Base-by-base conservation (phyloP, 2,329 filamentous ascomycete genomes). In the Apiospora malaysiana region DNA sequence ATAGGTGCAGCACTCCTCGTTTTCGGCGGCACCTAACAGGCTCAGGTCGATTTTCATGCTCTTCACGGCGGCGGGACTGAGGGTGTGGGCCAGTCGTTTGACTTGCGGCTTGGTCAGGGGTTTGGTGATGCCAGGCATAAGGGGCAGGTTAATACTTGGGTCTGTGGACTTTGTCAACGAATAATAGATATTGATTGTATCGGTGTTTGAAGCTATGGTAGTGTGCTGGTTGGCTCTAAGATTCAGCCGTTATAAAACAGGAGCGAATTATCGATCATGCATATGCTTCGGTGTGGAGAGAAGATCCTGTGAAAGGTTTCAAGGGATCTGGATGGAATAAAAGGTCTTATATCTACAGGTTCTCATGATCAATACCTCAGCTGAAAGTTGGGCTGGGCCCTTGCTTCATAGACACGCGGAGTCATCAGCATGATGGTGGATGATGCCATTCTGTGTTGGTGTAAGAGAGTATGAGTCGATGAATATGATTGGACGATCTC, bases 371-470 rank as follows among this genome's bases (percentile, higher is more conserved):
- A 10, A 18, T 18, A 59, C 27, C 51, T 27, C 51, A 37, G 27
- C 8, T 59, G 18, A 9, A 18, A 37, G 27, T 10, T 21, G 27
- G 16, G 16, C 27, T 59, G 51, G 27, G 37, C 27, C 51, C 51
- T 37, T 59, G 32, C n/a, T 32, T n/a, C 27, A 37, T 10, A 10
- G 7, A 37, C 27, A 21, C 18, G 51, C 37, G 32, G 51, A 59
- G 51, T 59, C 51, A 59, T 27, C 51, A 32, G 51, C 51, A 27
- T 59, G 51, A 59, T 59, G 51, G 37, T 59, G 25, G 51, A 59
- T 59, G 51, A 59, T 59, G 25, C 27, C 32, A 37, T 16, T 32
- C 32, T 25, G 21, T 21, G 18, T 10, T 59, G 51, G 51, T 37
- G 51, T 37, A 59, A 59, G 16, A 59, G 32, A 6, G 12, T 4